Conservation (phyloP, 2,329 filamentous ascomycete genomes). For the Phaeophleospora eucalypticola region DNA sequence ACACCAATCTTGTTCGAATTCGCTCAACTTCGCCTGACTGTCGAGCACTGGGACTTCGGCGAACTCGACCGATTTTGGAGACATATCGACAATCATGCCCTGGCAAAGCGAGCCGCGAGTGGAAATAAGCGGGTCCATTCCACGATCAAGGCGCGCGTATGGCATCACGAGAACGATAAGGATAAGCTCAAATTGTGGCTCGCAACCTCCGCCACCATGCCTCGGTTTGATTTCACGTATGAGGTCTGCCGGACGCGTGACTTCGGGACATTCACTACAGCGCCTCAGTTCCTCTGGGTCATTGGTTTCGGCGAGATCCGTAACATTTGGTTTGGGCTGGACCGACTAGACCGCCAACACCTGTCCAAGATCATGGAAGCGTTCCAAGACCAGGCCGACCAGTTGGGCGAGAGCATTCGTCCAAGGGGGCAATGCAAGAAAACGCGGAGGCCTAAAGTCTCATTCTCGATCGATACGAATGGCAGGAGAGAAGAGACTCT, state of each 20-base stretch:
- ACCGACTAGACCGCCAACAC: too few relatives aligned
- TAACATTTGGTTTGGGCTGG: too few relatives aligned
- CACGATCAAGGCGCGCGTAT: not conserved
- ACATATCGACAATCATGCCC: not conserved
- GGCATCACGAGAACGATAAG: not conserved
- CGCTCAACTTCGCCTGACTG: not conserved
- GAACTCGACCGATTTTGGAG: not conserved
- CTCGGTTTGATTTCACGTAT: not conserved
- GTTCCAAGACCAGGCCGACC: not conserved
- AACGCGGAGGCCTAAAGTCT: too few relatives aligned
- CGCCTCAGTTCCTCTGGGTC: not conserved
- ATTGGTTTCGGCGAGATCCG: not conserved
- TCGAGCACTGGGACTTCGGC: not conserved
- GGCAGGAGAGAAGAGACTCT: too few relatives aligned
- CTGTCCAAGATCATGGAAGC: not conserved
- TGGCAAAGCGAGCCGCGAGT: not conserved
- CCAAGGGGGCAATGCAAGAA: too few relatives aligned
- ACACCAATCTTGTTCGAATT: not conserved
- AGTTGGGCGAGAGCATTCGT: too few relatives aligned
- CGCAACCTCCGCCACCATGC: not conserved
- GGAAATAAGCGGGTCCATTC: not conserved
- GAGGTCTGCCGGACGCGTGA: not conserved
- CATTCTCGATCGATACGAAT: too few relatives aligned
- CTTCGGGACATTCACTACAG: not conserved
- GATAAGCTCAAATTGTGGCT: not conserved